A percentile compares a stretch with the other conserved stretches of the same genome.
phyloP scores from a whole-genome alignment of 495 filamentous ascomycete genomes.

The Melanomma pulvis-pyrius region DNA sequence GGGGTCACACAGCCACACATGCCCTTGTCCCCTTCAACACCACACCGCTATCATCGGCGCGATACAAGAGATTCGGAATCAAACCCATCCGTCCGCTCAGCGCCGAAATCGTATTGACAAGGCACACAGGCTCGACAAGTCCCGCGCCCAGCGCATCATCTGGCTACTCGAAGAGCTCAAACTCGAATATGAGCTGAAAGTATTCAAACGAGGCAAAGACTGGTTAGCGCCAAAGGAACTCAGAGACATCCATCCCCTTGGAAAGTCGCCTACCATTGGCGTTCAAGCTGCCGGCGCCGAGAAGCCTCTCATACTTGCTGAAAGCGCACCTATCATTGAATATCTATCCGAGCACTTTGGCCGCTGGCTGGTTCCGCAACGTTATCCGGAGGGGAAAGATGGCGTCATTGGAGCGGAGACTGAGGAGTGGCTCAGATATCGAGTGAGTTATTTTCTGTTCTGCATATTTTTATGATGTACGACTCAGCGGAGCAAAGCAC shows the following conservation, averaged over 20 bases:
- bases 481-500: not conserved
- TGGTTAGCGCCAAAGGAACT: conserved; percentile 70
- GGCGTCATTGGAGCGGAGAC: conserved; percentile 67
- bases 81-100: conserved; percentile 1
- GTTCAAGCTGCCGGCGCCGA: conserved; percentile 53
- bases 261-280: conserved; percentile 77
- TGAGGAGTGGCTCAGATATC: conserved; percentile 74
- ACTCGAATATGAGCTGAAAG: conserved; percentile 75
- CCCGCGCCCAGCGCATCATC: conserved; percentile 80
- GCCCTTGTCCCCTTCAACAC: not conserved
- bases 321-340: conserved; percentile 77
- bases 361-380: conserved; percentile 61
- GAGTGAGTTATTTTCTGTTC: conserved; percentile 40
- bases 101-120: conserved; percentile 9
- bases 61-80: not conserved
- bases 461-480: not conserved
- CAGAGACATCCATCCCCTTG: conserved; percentile 78
- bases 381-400: conserved; percentile 60
- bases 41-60: not conserved
- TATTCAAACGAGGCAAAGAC: conserved; percentile 65
- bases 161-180: conserved; percentile 88
- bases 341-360: conserved; percentile 79
- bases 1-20: not conserved
- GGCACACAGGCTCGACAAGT: conserved; percentile 66
- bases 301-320: conserved; percentile 70